phyloP scores from a whole-genome alignment of 352 stramenopile species.

The Phytophthora tentaculata region DNA sequence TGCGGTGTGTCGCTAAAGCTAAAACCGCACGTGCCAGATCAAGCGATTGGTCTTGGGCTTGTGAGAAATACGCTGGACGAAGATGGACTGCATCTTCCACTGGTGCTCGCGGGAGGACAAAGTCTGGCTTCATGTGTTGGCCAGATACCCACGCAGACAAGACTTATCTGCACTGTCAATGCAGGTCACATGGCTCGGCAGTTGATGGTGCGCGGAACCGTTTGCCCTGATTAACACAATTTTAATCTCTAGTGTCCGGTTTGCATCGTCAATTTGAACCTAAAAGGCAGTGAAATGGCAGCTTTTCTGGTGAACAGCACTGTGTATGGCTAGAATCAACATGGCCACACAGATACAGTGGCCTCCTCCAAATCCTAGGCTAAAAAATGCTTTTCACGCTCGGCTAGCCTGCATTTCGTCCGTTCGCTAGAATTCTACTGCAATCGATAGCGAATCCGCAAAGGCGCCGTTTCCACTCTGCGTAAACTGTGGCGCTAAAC shows the following conservation, averaged over 20 bases:
- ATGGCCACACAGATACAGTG: slow-evolving; percentile 8
- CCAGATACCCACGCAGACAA: slow-evolving; percentile 8
- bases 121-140: slow-evolving; percentile 24
- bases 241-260: slow-evolving; percentile 13
- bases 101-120: slow-evolving; percentile 18
- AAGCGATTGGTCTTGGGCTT: slow-evolving; percentile 20
- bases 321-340: background rate
- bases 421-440: slow-evolving; percentile 21
- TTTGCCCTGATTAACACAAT: slow-evolving; percentile 8
- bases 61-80: slow-evolving; percentile 15
- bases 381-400: slow-evolving; percentile 6
- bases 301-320: background rate
- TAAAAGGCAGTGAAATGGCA: slow-evolving; percentile 16
- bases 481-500: too few relatives aligned
- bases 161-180: slow-evolving; percentile 21
- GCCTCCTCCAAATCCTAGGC: slow-evolving; percentile 22
- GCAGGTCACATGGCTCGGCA: slow-evolving; percentile 20
- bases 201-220: slow-evolving; percentile 7
- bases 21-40: slow-evolving; percentile 16
- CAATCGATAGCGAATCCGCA: slow-evolving; percentile 10
- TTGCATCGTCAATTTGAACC: slow-evolving; percentile 10
- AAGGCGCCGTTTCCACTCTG: background rate
- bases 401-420: slow-evolving; percentile 5
- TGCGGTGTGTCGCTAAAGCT: background rate
- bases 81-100: slow-evolving; percentile 22